phyloP scores from a whole-genome alignment of 75 land plant genomes.

The Isoetes taiwanensis region DNA sequence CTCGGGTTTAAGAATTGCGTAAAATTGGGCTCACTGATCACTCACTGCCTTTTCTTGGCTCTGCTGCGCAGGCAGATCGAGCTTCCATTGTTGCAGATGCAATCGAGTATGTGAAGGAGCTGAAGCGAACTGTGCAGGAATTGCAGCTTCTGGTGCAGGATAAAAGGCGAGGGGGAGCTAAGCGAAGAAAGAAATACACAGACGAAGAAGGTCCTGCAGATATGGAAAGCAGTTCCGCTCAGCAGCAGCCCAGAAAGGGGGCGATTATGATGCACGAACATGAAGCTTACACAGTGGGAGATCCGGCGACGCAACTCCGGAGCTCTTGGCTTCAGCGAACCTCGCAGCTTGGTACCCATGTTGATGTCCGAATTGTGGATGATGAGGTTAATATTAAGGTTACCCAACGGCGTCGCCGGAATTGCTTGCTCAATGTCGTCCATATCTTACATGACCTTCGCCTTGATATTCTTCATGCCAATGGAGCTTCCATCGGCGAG shows the following conservation, averaged over 20 bases:
- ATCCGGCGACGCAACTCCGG: constrained; percentile 10
- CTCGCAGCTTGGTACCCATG: constrained; percentile 45
- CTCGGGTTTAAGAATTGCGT: neutral
- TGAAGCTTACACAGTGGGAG: constrained; percentile 1
- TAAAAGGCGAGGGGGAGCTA: constrained; percentile 17
- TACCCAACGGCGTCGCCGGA: constrained; percentile 36
- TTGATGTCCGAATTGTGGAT: constrained; percentile 68
- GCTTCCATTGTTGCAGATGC: constrained; percentile 83
- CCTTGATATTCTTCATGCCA: constrained; percentile 65
- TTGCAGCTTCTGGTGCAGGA: constrained; percentile 36
- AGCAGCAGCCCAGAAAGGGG: neutral
- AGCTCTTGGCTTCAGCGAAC: constrained; percentile 72
- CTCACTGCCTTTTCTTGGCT: neutral
- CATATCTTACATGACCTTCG: constrained; percentile 57
- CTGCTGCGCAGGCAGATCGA: constrained; percentile 42
- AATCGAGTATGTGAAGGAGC: constrained; percentile 77
- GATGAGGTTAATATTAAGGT: constrained; percentile 82
- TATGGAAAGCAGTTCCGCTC: constrained; percentile 10
- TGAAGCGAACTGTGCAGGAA: constrained; percentile 45
- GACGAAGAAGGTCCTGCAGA: neutral
- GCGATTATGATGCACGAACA: constrained; percentile 5
- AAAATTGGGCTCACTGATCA: neutral
- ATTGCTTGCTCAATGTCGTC: constrained; percentile 34
- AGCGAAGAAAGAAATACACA: neutral
- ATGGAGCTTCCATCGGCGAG: constrained; percentile 69